Conservation (phyloP, 371 early-diverging fungal species). For the Mucor irregularis region DNA sequence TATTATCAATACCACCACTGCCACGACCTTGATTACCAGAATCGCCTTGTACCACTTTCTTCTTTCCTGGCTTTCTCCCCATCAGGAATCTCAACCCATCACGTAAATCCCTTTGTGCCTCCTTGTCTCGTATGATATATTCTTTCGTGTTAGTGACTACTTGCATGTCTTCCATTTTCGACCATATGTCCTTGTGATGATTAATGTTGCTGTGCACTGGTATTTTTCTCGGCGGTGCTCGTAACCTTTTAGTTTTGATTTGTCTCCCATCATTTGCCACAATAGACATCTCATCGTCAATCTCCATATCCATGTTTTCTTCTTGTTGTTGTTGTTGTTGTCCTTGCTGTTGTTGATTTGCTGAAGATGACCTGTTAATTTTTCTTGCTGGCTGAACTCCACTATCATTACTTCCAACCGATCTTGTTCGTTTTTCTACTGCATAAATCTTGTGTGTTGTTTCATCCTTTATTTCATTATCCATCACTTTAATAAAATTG, state of each 20-base stretch:
- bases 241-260: background rate
- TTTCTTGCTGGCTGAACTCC: no score
- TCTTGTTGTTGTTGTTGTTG: background rate
- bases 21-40: no score
- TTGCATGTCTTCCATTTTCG: no score
- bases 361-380: background rate
- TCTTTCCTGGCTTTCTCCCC: background rate
- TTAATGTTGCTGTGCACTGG: background rate
- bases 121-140: background rate
- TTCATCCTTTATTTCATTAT: background rate
- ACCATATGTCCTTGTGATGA: no score
- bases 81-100: background rate
- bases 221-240: constrained; percentile 2
- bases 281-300: background rate
- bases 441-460: no score
- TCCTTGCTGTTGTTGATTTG: background rate
- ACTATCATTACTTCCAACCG: background rate
- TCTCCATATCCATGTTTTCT: background rate
- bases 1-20: no score
- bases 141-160: background rate
- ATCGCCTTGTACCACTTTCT: background rate
- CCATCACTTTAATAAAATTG: no score
- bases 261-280: background rate
- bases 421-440: background rate
- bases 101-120: background rate